Conservation (phyloP, 202 grass and related monocot genomes). For the Panicum virgatum region DNA sequence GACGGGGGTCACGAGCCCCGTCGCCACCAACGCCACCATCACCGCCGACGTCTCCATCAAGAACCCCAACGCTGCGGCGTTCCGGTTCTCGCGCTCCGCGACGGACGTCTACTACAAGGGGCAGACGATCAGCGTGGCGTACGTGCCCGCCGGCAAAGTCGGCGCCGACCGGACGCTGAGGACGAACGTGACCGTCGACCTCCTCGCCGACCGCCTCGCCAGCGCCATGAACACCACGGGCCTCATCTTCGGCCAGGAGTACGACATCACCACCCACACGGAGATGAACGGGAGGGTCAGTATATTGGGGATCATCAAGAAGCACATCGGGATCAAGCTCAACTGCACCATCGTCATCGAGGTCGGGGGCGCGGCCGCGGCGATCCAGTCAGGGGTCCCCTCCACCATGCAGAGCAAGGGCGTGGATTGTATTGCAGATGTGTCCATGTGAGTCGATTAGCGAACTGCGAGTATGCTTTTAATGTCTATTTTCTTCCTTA, state of each 20-base stretch:
- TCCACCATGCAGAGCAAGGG: constrained; percentile 37
- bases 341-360: constrained; percentile 53
- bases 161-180: constrained; percentile 29
- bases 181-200: constrained; percentile 67
- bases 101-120: constrained; percentile 52
- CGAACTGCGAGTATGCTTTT: neutral
- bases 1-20: neutral
- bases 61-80: constrained; percentile 72
- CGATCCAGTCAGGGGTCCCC: neutral
- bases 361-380: neutral
- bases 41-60: constrained; percentile 65
- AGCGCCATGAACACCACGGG: constrained; percentile 37
- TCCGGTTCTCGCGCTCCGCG: constrained; percentile 49
- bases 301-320: constrained; percentile 62
- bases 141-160: constrained; percentile 48
- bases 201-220: constrained; percentile 53
- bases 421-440: constrained; percentile 8
- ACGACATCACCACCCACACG: constrained; percentile 56
- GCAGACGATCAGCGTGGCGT: constrained; percentile 52
- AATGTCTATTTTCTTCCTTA: neutral
- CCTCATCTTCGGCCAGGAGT: constrained; percentile 46
- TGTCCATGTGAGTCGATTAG: constrained; percentile 10
- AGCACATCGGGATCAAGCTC: constrained; percentile 46
- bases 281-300: constrained; percentile 43
- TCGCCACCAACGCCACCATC: constrained; percentile 65